A percentile compares a stretch with the other conserved stretches of the same genome.
Conservation (phyloP, 306 rosid genomes). For the Lathyrus sativus region DNA sequence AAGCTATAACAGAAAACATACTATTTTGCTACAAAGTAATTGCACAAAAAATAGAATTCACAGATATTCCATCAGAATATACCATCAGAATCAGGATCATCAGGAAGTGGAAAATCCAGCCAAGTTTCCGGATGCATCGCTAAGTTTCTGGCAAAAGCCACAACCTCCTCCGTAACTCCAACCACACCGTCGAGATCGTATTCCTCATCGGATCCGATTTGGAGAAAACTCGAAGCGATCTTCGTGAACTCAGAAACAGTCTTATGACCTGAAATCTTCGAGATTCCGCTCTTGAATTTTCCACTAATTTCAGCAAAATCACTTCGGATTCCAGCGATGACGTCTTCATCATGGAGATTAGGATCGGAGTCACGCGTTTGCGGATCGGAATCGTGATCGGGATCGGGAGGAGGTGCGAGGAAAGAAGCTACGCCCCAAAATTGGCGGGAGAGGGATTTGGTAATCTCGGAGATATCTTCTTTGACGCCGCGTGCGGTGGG, state of each 20-base stretch:
- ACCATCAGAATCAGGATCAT: constrained; percentile 70
- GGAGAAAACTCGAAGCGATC: constrained; percentile 90
- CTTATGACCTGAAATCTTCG: constrained; percentile 65
- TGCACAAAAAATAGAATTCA: no score
- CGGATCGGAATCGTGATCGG: constrained; percentile 47
- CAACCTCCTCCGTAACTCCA: constrained; percentile 74
- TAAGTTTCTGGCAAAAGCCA: constrained; percentile 64
- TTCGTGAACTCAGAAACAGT: constrained; percentile 81
- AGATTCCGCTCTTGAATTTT: constrained; percentile 75
- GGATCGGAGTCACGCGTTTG: constrained; percentile 38
- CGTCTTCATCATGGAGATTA: constrained; percentile 49
- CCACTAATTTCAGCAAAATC: constrained; percentile 90
- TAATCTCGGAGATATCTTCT: constrained; percentile 78
- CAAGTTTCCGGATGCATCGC: constrained; percentile 89
- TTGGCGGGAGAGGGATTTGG: constrained; percentile 69
- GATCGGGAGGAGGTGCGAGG: constrained; percentile 75
- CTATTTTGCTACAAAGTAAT: background rate
- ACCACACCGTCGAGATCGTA: constrained; percentile 56
- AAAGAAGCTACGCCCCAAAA: constrained; percentile 92
- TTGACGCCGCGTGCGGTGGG: constrained; percentile 75
- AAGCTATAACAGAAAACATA: background rate
- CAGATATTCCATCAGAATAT: constrained; percentile 6
- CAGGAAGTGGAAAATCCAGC: constrained; percentile 81
- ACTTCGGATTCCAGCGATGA: constrained; percentile 84
- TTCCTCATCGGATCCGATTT: constrained; percentile 61